Evolutionary conservation across 805 yeast species (phyloP), one percentile per base, ranked within the genome.

Genomic region (Vanderwaltozyma tropicalis): DNA sequence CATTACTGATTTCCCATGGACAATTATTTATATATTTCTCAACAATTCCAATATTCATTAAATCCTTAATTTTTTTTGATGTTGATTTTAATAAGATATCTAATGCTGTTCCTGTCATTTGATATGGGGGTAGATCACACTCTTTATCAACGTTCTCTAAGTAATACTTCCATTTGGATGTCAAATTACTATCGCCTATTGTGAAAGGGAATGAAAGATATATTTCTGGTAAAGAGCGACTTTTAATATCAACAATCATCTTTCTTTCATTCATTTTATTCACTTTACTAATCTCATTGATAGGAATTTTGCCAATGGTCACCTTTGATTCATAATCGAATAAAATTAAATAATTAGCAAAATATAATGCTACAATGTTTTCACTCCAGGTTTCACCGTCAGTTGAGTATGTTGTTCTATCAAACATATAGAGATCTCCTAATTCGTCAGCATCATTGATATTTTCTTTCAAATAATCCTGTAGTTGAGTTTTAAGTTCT

Each of bases 21-120:
- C 5, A 24, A 16, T 28, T 34, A 7, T 26, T 10, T 3, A 14
- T 13, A 6, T 21, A 16, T 6, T 14, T 28, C 4, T 13, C 26
- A 18, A 16, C 11, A n/a, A 16, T 22, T n/a, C 16, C 10, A 22
- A 11, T 27, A 3, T 2, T 12, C 28, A 27, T 9, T 14, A 18
- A 4, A 6, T 28, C 16, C 2, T 13, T 39, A 12, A 45, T 55
- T 1, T 31, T 8, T 5, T 8, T 14, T 31, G 14, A 8, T 2
- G 31, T 17, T 12, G 14, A n/a, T 9, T 50, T 55, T 8, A 62
- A 53, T 7, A 72, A 48, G 9, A 69, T 44, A 9, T 50, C 51
- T 76, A 80, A 71, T 1, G 69, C 68, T 43, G 68, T 76, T 1
- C 69, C 62, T 1, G 80, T 69, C 42, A 74, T 53, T 47, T 73